phyloP scores from a whole-genome alignment of 78 protist species.

The Dictyostelium discoideum region DNA sequence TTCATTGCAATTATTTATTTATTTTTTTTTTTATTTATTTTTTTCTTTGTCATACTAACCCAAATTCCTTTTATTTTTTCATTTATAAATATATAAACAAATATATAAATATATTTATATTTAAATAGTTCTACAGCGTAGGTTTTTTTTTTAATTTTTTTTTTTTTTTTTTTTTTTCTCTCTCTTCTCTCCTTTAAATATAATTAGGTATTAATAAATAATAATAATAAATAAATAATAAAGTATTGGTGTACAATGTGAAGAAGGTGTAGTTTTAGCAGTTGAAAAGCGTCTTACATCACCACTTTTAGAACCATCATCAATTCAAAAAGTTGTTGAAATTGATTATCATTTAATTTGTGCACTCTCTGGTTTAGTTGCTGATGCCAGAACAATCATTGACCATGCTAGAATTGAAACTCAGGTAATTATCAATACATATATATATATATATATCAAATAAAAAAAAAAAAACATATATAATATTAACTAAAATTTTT shows the following conservation, averaged over 20 bases:
- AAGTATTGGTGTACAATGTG: slow-evolving; percentile 98
- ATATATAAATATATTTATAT: too few species aligned
- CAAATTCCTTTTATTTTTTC: not conserved
- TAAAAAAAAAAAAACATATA: too few species aligned
- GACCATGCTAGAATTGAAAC: slow-evolving; percentile 98
- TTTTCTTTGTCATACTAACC: not conserved
- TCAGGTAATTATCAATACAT: slow-evolving; percentile 72
- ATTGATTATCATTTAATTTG: slow-evolving; percentile 82
- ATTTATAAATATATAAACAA: too few species aligned
- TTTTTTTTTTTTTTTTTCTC: not conserved
- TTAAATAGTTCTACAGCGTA: not conserved
- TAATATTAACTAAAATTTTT: too few species aligned
- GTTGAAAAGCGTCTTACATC: slow-evolving; percentile 98
- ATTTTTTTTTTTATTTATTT: not conserved
- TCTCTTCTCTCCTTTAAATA: not conserved
- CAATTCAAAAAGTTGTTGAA: slow-evolving; percentile 91
- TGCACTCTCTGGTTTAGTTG: slow-evolving; percentile 98
- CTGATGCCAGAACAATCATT: slow-evolving; percentile 98
- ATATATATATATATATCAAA: not conserved
- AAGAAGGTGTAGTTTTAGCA: slow-evolving; percentile 99
- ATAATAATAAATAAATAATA: slow-evolving; percentile 87
- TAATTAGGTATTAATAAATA: not conserved
- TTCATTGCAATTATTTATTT: not conserved
- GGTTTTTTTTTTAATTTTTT: not conserved
- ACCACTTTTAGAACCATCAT: slow-evolving; percentile 94